These are phyloP conservation scores for Dentipellis sp. DNA, from an alignment of 768 basidiomycete species.

Conservation along the genomic window DNA sequence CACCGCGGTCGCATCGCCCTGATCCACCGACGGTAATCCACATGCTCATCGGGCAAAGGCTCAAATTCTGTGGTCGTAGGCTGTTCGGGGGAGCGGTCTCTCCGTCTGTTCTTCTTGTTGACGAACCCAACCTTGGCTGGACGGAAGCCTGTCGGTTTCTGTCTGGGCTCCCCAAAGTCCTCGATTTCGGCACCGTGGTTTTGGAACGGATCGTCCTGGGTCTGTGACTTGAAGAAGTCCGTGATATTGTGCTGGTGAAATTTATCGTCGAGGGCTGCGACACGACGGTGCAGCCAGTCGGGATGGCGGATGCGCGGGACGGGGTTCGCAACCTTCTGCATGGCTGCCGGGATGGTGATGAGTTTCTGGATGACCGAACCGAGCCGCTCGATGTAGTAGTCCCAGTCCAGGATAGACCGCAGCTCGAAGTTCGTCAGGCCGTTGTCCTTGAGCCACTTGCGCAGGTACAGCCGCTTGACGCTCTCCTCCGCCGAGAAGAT, in stretches of 20 bases:
- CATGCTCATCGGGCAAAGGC: slow-evolving; percentile 53
- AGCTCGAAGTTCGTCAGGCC: slow-evolving; percentile 81
- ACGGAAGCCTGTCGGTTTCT: slow-evolving; percentile 14
- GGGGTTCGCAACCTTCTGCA: slow-evolving; percentile 95
- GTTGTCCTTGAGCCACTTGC: slow-evolving; percentile 96
- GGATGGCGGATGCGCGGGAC: slow-evolving; percentile 94
- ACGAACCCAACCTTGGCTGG: slow-evolving; percentile 41
- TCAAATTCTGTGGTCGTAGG: slow-evolving; percentile 18
- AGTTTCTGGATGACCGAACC: slow-evolving; percentile 98
- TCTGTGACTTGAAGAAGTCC: slow-evolving; percentile 70
- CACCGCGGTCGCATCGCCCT: slow-evolving; percentile 70
- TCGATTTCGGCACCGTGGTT: slow-evolving; percentile 42
- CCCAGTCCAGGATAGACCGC: slow-evolving; percentile 93
- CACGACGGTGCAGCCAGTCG: slow-evolving; percentile 91
- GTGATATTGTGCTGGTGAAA: slow-evolving; percentile 98
- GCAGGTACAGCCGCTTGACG: slow-evolving; percentile 82
- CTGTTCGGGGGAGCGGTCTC: slow-evolving; percentile 34
- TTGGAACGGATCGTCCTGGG: slow-evolving; percentile 23
- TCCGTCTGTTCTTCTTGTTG: slow-evolving; percentile 35
- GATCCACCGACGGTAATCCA: slow-evolving; percentile 71
- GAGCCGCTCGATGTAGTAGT: slow-evolving; percentile 94
- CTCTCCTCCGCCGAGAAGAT: slow-evolving; percentile 95
- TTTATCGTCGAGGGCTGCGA: slow-evolving; percentile 85
- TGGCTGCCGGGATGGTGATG: slow-evolving; percentile 97
- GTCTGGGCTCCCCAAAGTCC: slow-evolving; percentile 31